A percentile compares a stretch with the other conserved stretches of the same genome.
These are phyloP conservation scores for Macadamia tetraphylla DNA, from an alignment of 164 flowering plant species.

Conservation along the genomic window DNA sequence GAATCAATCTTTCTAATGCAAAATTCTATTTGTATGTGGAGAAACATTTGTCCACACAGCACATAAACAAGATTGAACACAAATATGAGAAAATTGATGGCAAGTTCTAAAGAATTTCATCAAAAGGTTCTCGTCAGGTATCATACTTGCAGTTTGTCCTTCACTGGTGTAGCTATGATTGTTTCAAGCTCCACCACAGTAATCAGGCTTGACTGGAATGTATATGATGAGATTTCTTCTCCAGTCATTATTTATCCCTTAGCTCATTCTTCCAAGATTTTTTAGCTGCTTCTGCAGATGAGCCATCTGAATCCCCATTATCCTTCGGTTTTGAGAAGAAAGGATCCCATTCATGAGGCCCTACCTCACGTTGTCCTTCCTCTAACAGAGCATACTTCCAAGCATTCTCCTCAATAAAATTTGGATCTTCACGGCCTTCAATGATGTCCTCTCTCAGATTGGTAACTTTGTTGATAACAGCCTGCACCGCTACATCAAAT, in stretches of 20 bases:
- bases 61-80: slow-evolving; percentile 14
- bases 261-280: slow-evolving; percentile 84
- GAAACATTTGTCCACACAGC: slow-evolving; percentile 3
- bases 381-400: slow-evolving; percentile 87
- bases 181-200: slow-evolving; percentile 9
- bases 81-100: neutral
- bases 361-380: slow-evolving; percentile 70
- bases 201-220: slow-evolving; percentile 1
- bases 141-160: slow-evolving; percentile 11
- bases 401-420: slow-evolving; percentile 74
- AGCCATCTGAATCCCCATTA: slow-evolving; percentile 36
- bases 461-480: slow-evolving; percentile 54
- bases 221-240: neutral
- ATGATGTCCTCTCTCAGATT: no score
- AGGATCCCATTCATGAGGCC: slow-evolving; percentile 92
- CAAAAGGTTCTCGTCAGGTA: neutral
- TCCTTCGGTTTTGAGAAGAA: slow-evolving; percentile 80
- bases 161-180: slow-evolving; percentile 1
- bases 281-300: slow-evolving; percentile 59
- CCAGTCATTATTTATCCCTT: slow-evolving; percentile 40
- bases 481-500: slow-evolving; percentile 43
- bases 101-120: slow-evolving; percentile 7
- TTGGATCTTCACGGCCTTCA: slow-evolving; percentile 16
- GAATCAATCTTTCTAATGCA: neutral
- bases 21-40: slow-evolving; percentile 5